phyloP scores from a whole-genome alignment of 257 asterid genomes.

The Capsicum pubescens region DNA sequence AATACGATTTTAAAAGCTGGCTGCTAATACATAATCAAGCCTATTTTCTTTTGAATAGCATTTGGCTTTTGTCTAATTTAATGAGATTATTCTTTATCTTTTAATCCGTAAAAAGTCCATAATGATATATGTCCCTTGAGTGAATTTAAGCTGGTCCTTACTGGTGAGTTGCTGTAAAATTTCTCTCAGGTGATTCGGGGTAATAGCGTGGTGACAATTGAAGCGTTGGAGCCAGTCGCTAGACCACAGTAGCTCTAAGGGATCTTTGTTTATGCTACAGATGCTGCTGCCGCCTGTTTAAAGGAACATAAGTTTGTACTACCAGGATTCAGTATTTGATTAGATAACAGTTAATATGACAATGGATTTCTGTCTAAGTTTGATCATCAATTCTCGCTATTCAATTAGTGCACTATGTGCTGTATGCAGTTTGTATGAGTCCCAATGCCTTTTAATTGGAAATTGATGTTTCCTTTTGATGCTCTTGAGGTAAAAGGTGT shows the following conservation, averaged over 20 bases:
- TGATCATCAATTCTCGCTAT: neutral
- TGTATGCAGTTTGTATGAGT: neutral
- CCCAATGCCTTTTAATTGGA: too few species aligned
- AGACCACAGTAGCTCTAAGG: conserved; percentile 33
- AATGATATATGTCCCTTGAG: neutral
- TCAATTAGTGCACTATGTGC: neutral
- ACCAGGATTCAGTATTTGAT: conserved; percentile 3
- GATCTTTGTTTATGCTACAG: neutral
- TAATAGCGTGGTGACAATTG: conserved; percentile 90
- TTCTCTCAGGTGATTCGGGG: conserved; percentile 76
- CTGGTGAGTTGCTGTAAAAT: conserved; percentile 16
- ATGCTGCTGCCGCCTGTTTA: neutral
- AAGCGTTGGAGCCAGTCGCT: conserved; percentile 84
- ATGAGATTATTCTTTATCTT: neutral
- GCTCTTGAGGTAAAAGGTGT: neutral
- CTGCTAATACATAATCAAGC: neutral
- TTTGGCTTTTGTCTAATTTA: neutral
- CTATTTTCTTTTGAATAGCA: neutral
- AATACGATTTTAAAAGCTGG: neutral
- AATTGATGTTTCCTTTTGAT: neutral
- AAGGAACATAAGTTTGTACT: neutral
- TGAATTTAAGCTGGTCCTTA: neutral
- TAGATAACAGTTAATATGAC: neutral
- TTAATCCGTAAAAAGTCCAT: neutral
- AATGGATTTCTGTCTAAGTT: neutral